phyloP scores from a whole-genome alignment of 1,284 basidiomycete genomes.

The Tylopilus sp. region DNA sequence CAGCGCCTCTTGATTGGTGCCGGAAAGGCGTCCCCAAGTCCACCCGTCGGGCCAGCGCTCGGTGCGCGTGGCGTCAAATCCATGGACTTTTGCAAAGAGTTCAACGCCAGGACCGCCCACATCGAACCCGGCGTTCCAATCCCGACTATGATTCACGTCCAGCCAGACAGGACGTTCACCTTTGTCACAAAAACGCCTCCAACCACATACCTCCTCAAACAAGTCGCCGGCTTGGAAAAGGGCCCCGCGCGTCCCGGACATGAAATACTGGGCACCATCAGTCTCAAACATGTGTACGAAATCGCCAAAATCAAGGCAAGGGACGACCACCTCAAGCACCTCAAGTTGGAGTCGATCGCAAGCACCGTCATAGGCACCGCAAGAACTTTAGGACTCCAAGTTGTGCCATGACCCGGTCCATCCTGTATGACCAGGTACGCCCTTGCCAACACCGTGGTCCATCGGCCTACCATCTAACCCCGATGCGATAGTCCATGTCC shows the following conservation, averaged over 20 bases:
- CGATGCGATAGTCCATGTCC: constrained; percentile 8
- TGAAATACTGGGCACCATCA: constrained; percentile 78
- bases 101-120: constrained; percentile 88
- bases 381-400: constrained; percentile 80
- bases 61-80: constrained; percentile 99
- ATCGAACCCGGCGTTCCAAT: constrained; percentile 85
- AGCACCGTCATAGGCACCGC: constrained; percentile 85
- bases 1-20: constrained; percentile 87
- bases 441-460: constrained; percentile 15
- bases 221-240: constrained; percentile 88
- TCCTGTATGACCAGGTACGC: constrained; percentile 29
- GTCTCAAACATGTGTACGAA: constrained; percentile 97
- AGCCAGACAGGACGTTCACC: constrained; percentile 93
- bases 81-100: constrained; percentile 99
- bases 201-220: constrained; percentile 89
- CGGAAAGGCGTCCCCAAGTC: constrained; percentile 94
- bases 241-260: constrained; percentile 81
- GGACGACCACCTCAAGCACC: constrained; percentile 84
- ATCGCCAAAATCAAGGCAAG: constrained; percentile 96
- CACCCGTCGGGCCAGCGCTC: constrained; percentile 94
- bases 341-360: constrained; percentile 84
- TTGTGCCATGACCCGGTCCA: constrained; percentile 68
- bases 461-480: constrained; percentile 21
- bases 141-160: constrained; percentile 89
- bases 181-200: constrained; percentile 93